Base-by-base conservation (phyloP, 1,284 basidiomycete genomes). In the Cryptococcus sp. region DNA sequence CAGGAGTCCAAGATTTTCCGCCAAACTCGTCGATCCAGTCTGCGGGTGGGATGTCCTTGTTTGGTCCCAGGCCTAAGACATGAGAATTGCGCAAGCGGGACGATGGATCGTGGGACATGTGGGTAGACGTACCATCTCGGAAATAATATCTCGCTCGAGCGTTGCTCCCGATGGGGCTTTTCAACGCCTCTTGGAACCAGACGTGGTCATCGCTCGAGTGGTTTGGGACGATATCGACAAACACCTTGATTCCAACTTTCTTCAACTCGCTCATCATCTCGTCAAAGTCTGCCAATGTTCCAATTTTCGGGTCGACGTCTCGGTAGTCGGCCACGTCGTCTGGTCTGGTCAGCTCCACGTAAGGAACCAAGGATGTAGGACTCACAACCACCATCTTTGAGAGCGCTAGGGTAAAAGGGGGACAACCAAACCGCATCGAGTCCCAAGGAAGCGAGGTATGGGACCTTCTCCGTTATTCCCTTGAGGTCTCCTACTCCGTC, bases 171-270 rank as follows among this genome's bases (percentile, higher is more conserved):
- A 80, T 81, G 53, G 76, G 78, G 1, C 78, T 78, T 48, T 79
- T 77, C 18, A 69, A 39, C 21, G 84, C 86, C 51, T 81, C 76
- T 46, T 79, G 63, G 74, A 87, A 89, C 86, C 86, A 88, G 18
- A 76, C 78, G 58, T 87, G 85, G 80, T 85, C 79, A 71, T 86
- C 81, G 1, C 83, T 86, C 7, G 82, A 82, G 67, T 87, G 86
- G 68, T 87, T 88, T n/a, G 84, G 81, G 28, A 87, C 86, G 5
- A 88, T 79, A 66, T 87, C 85, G 77, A 87, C 84, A 77, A 87
- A 79, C 39, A 86, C 76, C 61, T 84, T 85, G 79, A 88, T 82
- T 0, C 80, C 82, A 40, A 80, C 77, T 24, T 76, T 66, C 55
- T 87, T 83, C 40, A 81, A 76, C 7, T 78, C 80, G 21, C 76